phyloP scores from a whole-genome alignment of 1,284 basidiomycete species.

The Puccinia triticina region DNA sequence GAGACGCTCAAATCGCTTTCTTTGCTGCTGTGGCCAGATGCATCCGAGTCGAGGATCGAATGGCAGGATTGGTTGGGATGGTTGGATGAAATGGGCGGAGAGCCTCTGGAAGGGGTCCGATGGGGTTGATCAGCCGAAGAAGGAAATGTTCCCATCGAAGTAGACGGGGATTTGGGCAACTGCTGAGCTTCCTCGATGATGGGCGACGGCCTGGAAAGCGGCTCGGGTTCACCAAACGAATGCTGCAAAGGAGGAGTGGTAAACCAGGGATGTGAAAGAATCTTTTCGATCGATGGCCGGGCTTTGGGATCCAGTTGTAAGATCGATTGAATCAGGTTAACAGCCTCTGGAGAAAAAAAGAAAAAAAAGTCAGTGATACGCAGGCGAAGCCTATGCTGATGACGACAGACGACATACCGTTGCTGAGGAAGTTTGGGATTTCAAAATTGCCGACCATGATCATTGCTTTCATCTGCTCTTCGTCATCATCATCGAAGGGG shows the following conservation, averaged over 20 bases:
- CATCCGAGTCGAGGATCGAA: conserved; percentile 48
- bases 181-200: conserved; percentile 44
- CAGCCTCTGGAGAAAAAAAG: conserved; percentile 68
- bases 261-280: conserved; percentile 91
- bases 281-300: conserved; percentile 78
- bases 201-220: conserved; percentile 39
- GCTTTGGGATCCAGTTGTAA: conserved; percentile 77
- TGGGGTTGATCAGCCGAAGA: conserved; percentile 56
- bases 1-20: conserved; percentile 56
- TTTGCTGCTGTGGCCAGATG: conserved; percentile 54
- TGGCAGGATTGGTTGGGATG: conserved; percentile 18
- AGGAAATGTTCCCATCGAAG: conserved; percentile 34
- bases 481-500: conserved; percentile 97
- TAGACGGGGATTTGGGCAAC: conserved; percentile 40
- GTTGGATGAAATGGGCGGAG: conserved; percentile 1
- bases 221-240: conserved; percentile 52
- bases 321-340: conserved; percentile 75
- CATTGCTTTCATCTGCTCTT: conserved; percentile 80
- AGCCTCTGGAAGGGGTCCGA: not conserved
- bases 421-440: conserved; percentile 85
- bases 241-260: conserved; percentile 61
- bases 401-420: conserved; percentile 65
- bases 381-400: conserved; percentile 51
- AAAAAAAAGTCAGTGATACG: not conserved
- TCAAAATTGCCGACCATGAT: conserved; percentile 87